A percentile compares a stretch with the other conserved stretches of the same genome.
Conservation (phyloP, 75 land plant genomes). For the Sequoia sempervirens region DNA sequence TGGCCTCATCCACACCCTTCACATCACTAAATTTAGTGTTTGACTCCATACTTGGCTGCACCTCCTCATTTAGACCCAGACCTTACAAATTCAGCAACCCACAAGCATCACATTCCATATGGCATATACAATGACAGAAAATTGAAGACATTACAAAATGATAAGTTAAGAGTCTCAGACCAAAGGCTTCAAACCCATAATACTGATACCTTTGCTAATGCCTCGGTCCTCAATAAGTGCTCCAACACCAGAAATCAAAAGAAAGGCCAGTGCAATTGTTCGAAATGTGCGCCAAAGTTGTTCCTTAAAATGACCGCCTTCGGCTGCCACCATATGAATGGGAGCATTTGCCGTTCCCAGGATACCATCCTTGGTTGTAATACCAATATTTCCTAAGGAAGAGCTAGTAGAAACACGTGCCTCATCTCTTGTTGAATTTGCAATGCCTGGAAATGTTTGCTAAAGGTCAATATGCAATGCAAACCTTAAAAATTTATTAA, state of each 20-base stretch:
- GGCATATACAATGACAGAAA: neutral
- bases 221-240: constrained; percentile 96
- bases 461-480: neutral
- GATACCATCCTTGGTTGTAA: constrained; percentile 71
- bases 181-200: neutral
- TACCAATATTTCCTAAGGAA: constrained; percentile 59
- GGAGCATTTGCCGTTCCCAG: constrained; percentile 88
- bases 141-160: neutral
- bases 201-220: constrained; percentile 73
- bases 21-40: constrained; percentile 96
- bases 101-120: neutral
- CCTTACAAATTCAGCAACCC: constrained; percentile 37
- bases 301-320: constrained; percentile 79
- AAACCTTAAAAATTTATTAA: neutral
- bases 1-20: constrained; percentile 99
- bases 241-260: constrained; percentile 86
- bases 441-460: constrained; percentile 23
- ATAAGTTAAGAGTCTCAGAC: neutral
- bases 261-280: constrained; percentile 75
- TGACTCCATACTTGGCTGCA: constrained; percentile 92
- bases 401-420: constrained; percentile 42
- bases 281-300: constrained; percentile 96
- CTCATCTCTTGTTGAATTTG: constrained; percentile 41
- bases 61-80: constrained; percentile 91
- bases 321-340: constrained; percentile 90